A percentile compares a stretch with the other conserved stretches of the same genome.
Evolutionary conservation across 495 filamentous ascomycete species (phyloP).

Genomic region (Hypoxylon intermedium): DNA sequence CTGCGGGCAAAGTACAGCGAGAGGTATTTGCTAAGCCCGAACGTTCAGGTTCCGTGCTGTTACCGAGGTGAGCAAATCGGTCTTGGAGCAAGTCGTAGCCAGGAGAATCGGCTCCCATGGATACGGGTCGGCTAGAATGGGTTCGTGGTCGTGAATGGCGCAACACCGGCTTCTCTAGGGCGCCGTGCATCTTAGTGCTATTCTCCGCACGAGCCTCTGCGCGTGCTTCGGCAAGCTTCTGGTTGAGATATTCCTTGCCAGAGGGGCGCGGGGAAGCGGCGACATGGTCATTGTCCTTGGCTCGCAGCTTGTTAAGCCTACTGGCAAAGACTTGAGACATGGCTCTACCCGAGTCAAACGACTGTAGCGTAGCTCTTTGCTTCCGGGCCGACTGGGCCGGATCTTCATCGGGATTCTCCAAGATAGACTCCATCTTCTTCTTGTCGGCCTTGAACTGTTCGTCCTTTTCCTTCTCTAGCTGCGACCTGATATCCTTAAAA

Average conservation of each 20-base stretch:
- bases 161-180: slow-evolving; percentile 12
- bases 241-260: slow-evolving; percentile 5
- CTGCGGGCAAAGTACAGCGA: slow-evolving; percentile 61
- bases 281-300: neutral
- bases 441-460: slow-evolving; percentile 41
- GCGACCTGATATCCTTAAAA: slow-evolving; percentile 27
- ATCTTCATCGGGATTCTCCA: slow-evolving; percentile 11
- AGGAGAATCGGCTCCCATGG: slow-evolving; percentile 32
- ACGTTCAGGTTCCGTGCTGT: slow-evolving; percentile 37
- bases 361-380: neutral
- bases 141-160: slow-evolving; percentile 44
- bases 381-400: slow-evolving; percentile 10
- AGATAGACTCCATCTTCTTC: slow-evolving; percentile 22
- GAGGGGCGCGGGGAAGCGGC: neutral
- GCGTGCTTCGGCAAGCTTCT: slow-evolving; percentile 15
- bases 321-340: slow-evolving; percentile 32
- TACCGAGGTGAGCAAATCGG: slow-evolving; percentile 48
- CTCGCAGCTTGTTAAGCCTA: slow-evolving; percentile 28
- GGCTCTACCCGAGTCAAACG: slow-evolving; percentile 16
- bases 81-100: slow-evolving; percentile 52
- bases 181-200: slow-evolving; percentile 18
- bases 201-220: slow-evolving; percentile 5
- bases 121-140: slow-evolving; percentile 23
- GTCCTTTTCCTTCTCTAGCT: slow-evolving; percentile 23
- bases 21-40: slow-evolving; percentile 44